Percentiles rank a stretch among this genome's conserved stretches.
Evolutionary conservation across 805 yeast species (phyloP).

Genomic region (Nakazawaea wyomingensis): DNA sequence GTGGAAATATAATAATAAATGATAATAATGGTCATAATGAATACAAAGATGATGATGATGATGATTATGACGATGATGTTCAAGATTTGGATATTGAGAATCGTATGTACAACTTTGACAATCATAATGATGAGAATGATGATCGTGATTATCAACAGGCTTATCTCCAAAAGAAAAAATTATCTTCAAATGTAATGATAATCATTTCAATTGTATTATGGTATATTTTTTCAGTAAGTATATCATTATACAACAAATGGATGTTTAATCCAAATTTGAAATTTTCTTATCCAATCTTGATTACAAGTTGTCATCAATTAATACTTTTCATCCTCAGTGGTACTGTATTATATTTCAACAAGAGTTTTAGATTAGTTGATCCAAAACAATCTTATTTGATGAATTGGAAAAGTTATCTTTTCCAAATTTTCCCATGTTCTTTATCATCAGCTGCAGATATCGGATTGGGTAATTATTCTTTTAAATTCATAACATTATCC

Average conservation of each 20-base stretch:
- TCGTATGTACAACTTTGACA: too few species aligned
- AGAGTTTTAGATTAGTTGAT: constrained; percentile 40
- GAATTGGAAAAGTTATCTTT: constrained; percentile 36
- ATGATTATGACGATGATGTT: neutral
- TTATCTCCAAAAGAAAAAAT: neutral
- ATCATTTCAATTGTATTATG: constrained; percentile 35
- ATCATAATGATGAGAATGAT: too few species aligned
- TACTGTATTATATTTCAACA: constrained; percentile 37
- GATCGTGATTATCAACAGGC: too few species aligned
- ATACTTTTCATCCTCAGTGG: constrained; percentile 55
- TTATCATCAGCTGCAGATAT: constrained; percentile 89
- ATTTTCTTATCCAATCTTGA: constrained; percentile 76
- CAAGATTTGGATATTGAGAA: neutral
- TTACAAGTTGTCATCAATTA: constrained; percentile 82
- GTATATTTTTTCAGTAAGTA: constrained; percentile 65
- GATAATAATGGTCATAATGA: neutral
- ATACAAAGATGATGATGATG: neutral
- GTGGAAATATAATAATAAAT: neutral
- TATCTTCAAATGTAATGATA: constrained; percentile 1
- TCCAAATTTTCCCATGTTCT: constrained; percentile 75
- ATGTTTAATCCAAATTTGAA: constrained; percentile 85
- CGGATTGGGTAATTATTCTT: constrained; percentile 84
- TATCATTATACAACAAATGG: constrained; percentile 90
- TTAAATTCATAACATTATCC: constrained; percentile 72
- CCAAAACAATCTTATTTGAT: constrained; percentile 20